phyloP scores from a whole-genome alignment of 2,329 filamentous ascomycete species.

The Clarireedia sp. region DNA sequence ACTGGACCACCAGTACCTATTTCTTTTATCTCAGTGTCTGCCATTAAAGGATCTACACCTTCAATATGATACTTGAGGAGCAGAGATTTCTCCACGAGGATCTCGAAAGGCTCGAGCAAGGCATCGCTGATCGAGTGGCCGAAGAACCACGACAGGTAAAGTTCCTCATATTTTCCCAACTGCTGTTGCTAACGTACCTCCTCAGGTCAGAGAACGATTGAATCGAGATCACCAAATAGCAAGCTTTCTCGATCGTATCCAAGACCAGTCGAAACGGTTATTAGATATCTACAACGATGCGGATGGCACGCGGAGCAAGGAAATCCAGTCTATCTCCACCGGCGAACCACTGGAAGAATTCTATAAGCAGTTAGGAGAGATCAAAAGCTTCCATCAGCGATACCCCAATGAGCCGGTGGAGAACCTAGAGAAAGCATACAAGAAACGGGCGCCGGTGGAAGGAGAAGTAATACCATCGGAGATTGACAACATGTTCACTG shows the following conservation, averaged over 20 bases:
- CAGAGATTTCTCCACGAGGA: slow-evolving; percentile 94
- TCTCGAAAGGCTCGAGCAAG: slow-evolving; percentile 90
- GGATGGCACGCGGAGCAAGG: slow-evolving; percentile 61
- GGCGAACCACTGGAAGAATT: slow-evolving; percentile 88
- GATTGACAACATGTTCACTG: slow-evolving; percentile 88
- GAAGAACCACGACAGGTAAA: slow-evolving; percentile 80
- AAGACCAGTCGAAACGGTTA: slow-evolving; percentile 73
- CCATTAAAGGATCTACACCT: neutral
- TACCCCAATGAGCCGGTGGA: slow-evolving; percentile 95
- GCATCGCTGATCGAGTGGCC: slow-evolving; percentile 77
- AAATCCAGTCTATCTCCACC: slow-evolving; percentile 75
- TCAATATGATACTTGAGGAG: slow-evolving; percentile 75
- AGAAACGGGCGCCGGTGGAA: slow-evolving; percentile 56
- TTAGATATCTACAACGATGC: slow-evolving; percentile 78
- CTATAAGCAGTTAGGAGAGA: slow-evolving; percentile 71
- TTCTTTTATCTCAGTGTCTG: no score
- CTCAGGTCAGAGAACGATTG: slow-evolving; percentile 76
- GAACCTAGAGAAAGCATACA: slow-evolving; percentile 89
- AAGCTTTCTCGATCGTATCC: slow-evolving; percentile 78
- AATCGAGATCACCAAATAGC: slow-evolving; percentile 88
- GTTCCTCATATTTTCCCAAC: neutral
- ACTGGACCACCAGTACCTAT: no score
- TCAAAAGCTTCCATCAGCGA: slow-evolving; percentile 80
- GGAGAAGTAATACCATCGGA: slow-evolving; percentile 56
- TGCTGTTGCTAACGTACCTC: neutral